A percentile compares a stretch with the other conserved stretches of the same genome.
Conservation (phyloP, 1,284 basidiomycete species). For the Ceratobasidium sp. region DNA sequence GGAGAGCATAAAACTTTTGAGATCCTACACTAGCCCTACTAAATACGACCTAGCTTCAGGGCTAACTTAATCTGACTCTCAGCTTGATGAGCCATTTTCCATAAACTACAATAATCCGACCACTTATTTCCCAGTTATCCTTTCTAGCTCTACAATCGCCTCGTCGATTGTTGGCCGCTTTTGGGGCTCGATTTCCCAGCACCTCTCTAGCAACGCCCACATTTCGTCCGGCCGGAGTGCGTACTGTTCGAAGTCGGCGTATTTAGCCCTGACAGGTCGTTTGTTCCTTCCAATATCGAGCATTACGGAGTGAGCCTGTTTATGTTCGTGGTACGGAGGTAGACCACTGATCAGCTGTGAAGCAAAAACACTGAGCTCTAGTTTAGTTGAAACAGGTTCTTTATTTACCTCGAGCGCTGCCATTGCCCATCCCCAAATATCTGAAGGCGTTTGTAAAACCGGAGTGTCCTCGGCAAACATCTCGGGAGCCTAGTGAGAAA, state of each 20-base stretch:
- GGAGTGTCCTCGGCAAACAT: conserved; percentile 16
- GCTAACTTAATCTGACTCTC: no score
- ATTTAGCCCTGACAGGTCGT: neutral
- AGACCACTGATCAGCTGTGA: conserved; percentile 5
- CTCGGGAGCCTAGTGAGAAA: conserved; percentile 1
- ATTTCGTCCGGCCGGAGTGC: conserved; percentile 18
- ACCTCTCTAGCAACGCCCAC: conserved; percentile 24
- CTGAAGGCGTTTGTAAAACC: neutral
- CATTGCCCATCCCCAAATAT: conserved; percentile 41
- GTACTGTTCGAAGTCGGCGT: conserved; percentile 22
- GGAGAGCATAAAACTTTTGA: no score
- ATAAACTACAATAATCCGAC: no score
- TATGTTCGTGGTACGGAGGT: neutral
- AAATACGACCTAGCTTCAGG: no score
- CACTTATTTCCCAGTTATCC: neutral
- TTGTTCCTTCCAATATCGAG: neutral
- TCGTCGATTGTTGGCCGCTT: conserved; percentile 17
- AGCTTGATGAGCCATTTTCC: no score
- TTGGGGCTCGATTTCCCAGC: conserved; percentile 1
- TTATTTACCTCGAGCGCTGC: conserved; percentile 22
- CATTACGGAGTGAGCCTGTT: neutral
- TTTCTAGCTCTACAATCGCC: neutral
- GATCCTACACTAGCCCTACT: no score
- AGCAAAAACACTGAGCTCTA: neutral
- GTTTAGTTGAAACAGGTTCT: neutral